phyloP scores from a whole-genome alignment of 139 green algal genomes.

The Closterium sp. region DNA sequence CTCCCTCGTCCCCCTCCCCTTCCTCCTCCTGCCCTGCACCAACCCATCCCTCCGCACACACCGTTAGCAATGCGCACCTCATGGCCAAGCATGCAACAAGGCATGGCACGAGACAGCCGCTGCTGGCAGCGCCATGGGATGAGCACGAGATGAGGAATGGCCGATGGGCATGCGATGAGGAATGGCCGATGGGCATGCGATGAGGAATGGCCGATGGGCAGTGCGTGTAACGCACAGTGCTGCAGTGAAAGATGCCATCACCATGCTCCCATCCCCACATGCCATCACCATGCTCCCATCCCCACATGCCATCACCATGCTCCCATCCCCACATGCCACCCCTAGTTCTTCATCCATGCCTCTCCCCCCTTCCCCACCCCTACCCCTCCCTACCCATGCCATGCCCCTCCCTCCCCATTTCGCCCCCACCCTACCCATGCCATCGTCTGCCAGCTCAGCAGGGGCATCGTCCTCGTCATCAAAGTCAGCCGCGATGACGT shows the following conservation, averaged over 20 bases:
- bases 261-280: not conserved
- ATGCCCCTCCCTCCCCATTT: no score
- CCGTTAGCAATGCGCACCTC: no score
- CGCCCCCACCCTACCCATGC: not conserved
- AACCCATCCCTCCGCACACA: not conserved
- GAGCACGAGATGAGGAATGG: no score
- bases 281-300: not conserved
- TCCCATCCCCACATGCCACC: not conserved
- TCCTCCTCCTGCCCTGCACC: slow-evolving; percentile 11
- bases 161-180: no score
- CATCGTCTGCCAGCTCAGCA: not conserved
- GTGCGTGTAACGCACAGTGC: no score
- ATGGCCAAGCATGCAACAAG: not conserved
- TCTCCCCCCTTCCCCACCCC: not conserved
- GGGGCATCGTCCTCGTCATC: not conserved
- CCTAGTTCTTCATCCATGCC: no score
- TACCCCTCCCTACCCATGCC: not conserved
- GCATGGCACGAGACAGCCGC: not conserved
- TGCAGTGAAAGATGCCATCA: no score
- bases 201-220: no score
- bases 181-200: no score
- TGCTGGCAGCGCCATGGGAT: no score
- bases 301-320: not conserved
- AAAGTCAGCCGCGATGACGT: not conserved
- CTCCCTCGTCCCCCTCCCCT: slow-evolving; percentile 24